Base-by-base conservation (phyloP, 176 grass and related monocot genomes). In the Metroxylon sagu region DNA sequence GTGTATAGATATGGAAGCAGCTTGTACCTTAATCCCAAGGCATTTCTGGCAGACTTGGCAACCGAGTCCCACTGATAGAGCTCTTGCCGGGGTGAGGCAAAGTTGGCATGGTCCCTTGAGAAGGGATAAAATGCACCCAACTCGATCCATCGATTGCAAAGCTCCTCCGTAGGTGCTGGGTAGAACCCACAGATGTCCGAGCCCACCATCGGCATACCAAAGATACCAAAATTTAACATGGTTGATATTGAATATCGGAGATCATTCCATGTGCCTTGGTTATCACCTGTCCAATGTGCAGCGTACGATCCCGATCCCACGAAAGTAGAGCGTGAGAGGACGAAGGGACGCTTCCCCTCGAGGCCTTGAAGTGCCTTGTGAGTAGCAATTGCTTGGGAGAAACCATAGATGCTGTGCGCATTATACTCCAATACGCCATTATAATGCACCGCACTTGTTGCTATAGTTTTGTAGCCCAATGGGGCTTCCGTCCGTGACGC, bases 71-170 rank as follows among this genome's bases (percentile, higher is more conserved):
- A 97, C 0, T 80, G 65, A 16, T 91, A 97, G 0, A 97, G 84
- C 66, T 97, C 92, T 71, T 97, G 92, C 62, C 87, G 64, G 0
- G 84, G 72, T 0, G 92, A 97, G 0, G 87, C 92, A 59, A 97
- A 85, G 77, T 90, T 91, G 26, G 92, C 83, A 55, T 97, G 92
- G 50, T 97, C 92, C 68, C 92, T 71, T 14, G 92, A 90, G 80
- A 97, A 97, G 0, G 92, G 92, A 71, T 97, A 97, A 76, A 97
- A 97, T 0, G 92, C 92, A 14, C 92, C 92, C 6, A 97, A 78
- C 80, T 91, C 72, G 3, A 97, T 97, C 92, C 92, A 97, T 8
- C 92, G 81, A 67, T 80, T 90, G 83, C 92, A 97, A 4, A 97
- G 80, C 69, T 97, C 92, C 77, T 97, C 92, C 0, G 76, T 72